These are phyloP conservation scores for Diaporthe helianthi DNA, from an alignment of 2,329 filamentous ascomycete species.

Conservation along the genomic window DNA sequence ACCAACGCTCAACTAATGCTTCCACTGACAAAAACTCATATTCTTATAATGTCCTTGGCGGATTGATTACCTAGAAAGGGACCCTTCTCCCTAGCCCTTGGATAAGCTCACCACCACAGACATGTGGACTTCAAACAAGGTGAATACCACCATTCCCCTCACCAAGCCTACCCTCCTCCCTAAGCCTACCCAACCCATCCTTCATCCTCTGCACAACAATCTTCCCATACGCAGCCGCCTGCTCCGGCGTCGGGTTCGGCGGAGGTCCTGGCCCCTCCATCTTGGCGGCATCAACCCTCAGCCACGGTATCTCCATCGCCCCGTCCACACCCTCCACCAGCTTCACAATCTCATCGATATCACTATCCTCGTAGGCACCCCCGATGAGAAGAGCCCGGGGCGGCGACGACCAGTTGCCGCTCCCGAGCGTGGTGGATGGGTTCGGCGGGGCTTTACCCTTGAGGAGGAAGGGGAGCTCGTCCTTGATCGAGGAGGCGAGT, in stretches of 20 bases:
- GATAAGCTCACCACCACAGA: background rate
- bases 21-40: too few relatives aligned
- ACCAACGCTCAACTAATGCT: background rate
- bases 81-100: background rate
- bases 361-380: conserved; percentile 37
- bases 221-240: conserved; percentile 39
- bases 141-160: background rate
- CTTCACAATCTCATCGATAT: conserved; percentile 34
- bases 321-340: conserved; percentile 7
- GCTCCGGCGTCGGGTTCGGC: conserved; percentile 29
- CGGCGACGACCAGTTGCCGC: conserved; percentile 32
- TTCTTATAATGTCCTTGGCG: background rate
- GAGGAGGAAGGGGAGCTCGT: conserved; percentile 39
- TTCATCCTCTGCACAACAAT: conserved; percentile 39
- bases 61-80: background rate
- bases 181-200: conserved; percentile 37
- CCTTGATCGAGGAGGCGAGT: conserved; percentile 30
- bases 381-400: conserved; percentile 39
- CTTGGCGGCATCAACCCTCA: conserved; percentile 26
- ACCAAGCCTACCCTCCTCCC: conserved; percentile 37
- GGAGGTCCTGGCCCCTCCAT: background rate
- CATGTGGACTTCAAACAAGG: background rate
- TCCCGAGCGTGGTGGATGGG: conserved; percentile 35
- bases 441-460: conserved; percentile 29
- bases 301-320: conserved; percentile 27